These are phyloP conservation scores for Fremontodendron californicum DNA, from an alignment of 345 rosid species.

Conservation along the genomic window DNA sequence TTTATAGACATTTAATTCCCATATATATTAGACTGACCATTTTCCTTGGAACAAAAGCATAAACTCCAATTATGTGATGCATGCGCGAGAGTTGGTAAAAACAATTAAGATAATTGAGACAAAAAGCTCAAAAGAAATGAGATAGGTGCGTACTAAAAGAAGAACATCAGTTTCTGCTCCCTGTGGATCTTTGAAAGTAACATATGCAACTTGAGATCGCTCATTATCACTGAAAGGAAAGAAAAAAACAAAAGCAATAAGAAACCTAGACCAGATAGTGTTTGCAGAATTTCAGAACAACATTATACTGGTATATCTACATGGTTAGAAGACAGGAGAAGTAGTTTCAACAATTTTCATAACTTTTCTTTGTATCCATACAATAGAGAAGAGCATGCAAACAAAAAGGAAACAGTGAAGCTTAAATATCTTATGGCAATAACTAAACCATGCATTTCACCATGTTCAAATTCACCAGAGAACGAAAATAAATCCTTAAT, in stretches of 20 bases:
- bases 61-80: not conserved
- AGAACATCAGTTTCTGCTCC: conserved; percentile 89
- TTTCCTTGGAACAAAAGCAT: not conserved
- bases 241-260: not conserved
- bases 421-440: not conserved
- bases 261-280: not conserved
- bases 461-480: conserved; percentile 78
- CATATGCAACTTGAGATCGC: conserved; percentile 48
- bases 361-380: not conserved
- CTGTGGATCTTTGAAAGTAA: conserved; percentile 67
- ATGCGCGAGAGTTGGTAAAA: not conserved
- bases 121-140: not conserved
- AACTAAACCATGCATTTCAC: conserved; percentile 56
- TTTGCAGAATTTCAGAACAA: not conserved
- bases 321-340: not conserved
- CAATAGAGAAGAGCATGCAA: not conserved
- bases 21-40: not conserved
- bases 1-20: not conserved
- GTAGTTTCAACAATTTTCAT: not conserved
- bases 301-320: not conserved
- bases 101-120: not conserved
- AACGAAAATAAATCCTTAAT: conserved; percentile 91
- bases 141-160: conserved; percentile 49
- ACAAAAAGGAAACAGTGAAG: not conserved
- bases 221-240: conserved; percentile 41